A percentile compares a stretch with the other conserved stretches of the same genome.
Conservation (phyloP, 139 green algal species). For the Closterium sp. region DNA sequence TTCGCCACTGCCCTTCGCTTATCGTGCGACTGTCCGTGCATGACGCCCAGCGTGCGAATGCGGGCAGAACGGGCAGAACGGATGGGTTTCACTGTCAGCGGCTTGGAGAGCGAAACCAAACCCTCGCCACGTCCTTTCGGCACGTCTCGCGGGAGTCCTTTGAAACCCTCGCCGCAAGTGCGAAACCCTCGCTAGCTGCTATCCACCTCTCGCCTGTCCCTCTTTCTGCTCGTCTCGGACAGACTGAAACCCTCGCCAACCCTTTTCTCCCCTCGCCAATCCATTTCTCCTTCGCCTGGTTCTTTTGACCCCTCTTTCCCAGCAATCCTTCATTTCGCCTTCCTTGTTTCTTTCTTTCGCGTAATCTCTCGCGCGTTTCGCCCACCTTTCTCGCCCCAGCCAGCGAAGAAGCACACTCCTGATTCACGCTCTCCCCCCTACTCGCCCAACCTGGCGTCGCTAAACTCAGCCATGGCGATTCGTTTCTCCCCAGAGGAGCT, state of each 20-base stretch:
- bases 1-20: not conserved
- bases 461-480: not conserved
- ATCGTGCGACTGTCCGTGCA: not conserved
- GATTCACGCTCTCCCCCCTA: not conserved
- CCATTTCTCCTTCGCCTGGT: not conserved
- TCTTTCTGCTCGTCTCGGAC: not conserved
- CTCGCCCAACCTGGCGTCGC: not conserved
- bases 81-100: not conserved
- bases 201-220: not conserved
- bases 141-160: not conserved
- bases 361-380: not conserved
- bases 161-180: not conserved
- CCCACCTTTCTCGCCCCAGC: not conserved
- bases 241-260: not conserved
- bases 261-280: not conserved
- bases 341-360: not conserved
- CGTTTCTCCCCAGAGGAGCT: conserved; percentile 13
- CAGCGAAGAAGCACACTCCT: not conserved
- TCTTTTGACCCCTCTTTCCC: not conserved
- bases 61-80: not conserved
- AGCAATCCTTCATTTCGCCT: not conserved
- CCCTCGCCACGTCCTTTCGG: not conserved
- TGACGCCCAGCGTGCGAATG: not conserved
- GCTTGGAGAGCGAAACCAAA: not conserved
- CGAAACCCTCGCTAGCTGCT: not conserved